phyloP scores from a whole-genome alignment of 805 yeast genomes.

The Yamadazyma sp. region DNA sequence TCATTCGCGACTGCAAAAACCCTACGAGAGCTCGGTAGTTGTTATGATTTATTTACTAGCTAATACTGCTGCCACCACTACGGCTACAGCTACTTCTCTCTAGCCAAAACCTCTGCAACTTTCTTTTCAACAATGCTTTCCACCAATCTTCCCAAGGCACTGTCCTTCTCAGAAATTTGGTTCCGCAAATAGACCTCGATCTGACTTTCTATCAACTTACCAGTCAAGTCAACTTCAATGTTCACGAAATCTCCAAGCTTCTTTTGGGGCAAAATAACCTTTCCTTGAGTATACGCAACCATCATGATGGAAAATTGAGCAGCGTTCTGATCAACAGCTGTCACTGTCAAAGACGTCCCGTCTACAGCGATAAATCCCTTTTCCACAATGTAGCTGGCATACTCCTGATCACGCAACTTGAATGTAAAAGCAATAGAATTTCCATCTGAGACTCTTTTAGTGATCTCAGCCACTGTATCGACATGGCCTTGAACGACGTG shows the following conservation, averaged over 20 bases:
- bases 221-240: slow-evolving; percentile 92
- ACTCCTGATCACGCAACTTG: slow-evolving; percentile 59
- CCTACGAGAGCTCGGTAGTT: not conserved
- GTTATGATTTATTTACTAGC: no score
- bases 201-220: slow-evolving; percentile 88
- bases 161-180: slow-evolving; percentile 49
- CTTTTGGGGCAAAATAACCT: slow-evolving; percentile 72
- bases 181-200: slow-evolving; percentile 56
- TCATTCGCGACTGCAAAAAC: slow-evolving; percentile 1
- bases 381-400: slow-evolving; percentile 78
- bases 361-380: slow-evolving; percentile 93
- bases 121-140: slow-evolving; percentile 31
- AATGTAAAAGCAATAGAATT: slow-evolving; percentile 79
- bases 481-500: slow-evolving; percentile 98
- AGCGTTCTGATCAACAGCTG: slow-evolving; percentile 62
- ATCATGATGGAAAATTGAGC: slow-evolving; percentile 78
- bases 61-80: no score
- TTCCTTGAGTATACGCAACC: slow-evolving; percentile 85
- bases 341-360: slow-evolving; percentile 90
- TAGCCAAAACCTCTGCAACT: slow-evolving; percentile 15
- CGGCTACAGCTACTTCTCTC: not conserved
- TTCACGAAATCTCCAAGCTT: slow-evolving; percentile 66
- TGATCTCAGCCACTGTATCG: slow-evolving; percentile 79
- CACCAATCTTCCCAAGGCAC: slow-evolving; percentile 52
- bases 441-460: slow-evolving; percentile 55